Evolutionary conservation across 2,329 filamentous ascomycete species (phyloP).

Genomic region (Fusarium gaditjirri): DNA sequence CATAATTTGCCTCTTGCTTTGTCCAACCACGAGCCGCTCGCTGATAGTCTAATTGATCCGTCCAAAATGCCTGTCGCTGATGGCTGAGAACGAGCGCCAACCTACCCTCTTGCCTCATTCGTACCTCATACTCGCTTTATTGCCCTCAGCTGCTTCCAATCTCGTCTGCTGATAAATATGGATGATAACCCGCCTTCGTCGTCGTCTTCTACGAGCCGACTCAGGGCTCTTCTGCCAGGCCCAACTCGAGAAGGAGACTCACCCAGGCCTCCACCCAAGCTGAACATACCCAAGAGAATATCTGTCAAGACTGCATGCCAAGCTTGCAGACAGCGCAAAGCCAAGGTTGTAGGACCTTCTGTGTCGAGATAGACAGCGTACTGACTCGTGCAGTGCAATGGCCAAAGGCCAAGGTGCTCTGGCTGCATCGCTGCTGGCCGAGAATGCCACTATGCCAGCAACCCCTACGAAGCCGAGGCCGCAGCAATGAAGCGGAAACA

Average conservation of each 20-base stretch:
- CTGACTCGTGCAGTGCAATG: constrained; percentile 23
- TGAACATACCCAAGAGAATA: constrained; percentile 21
- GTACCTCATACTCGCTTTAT: background rate
- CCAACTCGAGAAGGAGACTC: background rate
- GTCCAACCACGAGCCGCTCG: background rate
- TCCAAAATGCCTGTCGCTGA: background rate
- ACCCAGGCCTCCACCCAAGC: background rate
- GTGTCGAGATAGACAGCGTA: background rate
- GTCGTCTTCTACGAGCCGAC: background rate
- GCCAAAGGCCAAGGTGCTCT: constrained; percentile 24
- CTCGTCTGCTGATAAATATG: background rate
- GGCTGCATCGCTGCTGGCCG: constrained; percentile 4
- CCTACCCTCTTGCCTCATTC: background rate
- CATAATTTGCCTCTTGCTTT: background rate
- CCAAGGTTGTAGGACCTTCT: constrained; percentile 4
- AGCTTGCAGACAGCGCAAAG: constrained; percentile 30
- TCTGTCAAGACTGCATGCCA: constrained; percentile 29
- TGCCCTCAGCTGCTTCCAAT: too few relatives aligned
- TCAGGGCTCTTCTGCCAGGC: constrained; percentile 13
- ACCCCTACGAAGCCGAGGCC: constrained; percentile 16
- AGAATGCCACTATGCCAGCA: constrained; percentile 22
- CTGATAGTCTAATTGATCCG: background rate
- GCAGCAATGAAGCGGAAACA: constrained; percentile 20
- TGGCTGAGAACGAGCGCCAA: background rate
- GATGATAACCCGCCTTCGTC: background rate